Base-by-base conservation (phyloP, 2,329 filamentous ascomycete genomes). In the Rutstroemia sp. region DNA sequence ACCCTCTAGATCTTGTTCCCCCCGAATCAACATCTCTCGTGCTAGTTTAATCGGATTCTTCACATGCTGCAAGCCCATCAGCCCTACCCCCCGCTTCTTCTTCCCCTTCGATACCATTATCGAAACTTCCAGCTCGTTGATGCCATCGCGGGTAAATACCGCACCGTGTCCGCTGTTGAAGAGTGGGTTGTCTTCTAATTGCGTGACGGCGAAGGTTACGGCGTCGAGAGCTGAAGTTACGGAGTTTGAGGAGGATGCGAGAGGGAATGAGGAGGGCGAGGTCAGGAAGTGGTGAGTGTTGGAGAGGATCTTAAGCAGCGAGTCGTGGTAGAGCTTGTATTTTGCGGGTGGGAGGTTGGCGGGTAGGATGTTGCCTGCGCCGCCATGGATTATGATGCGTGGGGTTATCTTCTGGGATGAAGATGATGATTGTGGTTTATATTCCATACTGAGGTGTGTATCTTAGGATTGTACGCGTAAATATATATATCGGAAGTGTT, bases 121-220 rank as follows among this genome's bases (percentile, higher is more conserved):
- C 8, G 84, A 88, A 1, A 89, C 88, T 72, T 96, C 91, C 59
- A 95, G 83, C 73, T 96, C 88, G 69, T 92, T 91, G 60, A 85
- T 80, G 18, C 91, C 92, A 62, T 87, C 85, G 51, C 85, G 82
- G 0, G 90, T 95, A 71, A 95, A 96, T 19, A 95, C 90, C 51
- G 90, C 88, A 53, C 92, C 92, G 65, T 84, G 85, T 7, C 85
- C 90, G 57, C 85, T 84, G 73, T 96, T 96, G 79, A 94, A 95
- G 4, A 95, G 80, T 2, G 86, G 79, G 66, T 91, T 82, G 67
- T 95, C 77, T 73, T 96, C 91, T 16, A 96, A 80, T 25, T 86
- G 77, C 1, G 77, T 75, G 10, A 95, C 90, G 46, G 90, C 90
- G 69, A 86, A 81, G 1, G 86, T 86, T 1, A 89, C 90, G 0